phyloP scores from a whole-genome alignment of 805 yeast species.

The Candida vaughaniae region DNA sequence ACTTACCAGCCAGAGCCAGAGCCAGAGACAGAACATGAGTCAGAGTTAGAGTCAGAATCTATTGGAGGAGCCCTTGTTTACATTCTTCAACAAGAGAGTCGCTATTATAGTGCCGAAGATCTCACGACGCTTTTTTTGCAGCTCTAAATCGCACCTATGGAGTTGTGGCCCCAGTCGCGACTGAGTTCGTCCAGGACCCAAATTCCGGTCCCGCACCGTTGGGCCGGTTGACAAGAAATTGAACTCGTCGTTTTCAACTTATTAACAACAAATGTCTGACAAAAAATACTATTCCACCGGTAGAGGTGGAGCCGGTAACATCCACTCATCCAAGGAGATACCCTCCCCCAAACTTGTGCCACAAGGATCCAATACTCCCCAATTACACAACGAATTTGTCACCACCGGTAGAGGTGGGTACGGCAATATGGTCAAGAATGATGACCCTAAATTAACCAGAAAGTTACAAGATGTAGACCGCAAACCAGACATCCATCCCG shows the following conservation, averaged over 20 bases:
- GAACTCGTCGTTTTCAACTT: background rate
- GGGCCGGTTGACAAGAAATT: background rate
- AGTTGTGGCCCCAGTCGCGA: too few relatives aligned
- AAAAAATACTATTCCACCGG: conserved; percentile 61
- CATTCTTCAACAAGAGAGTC: background rate
- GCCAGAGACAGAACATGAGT: background rate
- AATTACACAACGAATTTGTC: conserved; percentile 51
- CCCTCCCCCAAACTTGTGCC: conserved; percentile 58
- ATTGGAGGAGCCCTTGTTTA: background rate
- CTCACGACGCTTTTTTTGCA: background rate
- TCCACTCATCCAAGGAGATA: conserved; percentile 37
- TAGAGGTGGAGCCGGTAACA: conserved; percentile 78
- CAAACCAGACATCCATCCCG: conserved; percentile 40
- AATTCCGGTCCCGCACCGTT: background rate
- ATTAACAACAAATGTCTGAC: conserved; percentile 10
- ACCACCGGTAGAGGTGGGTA: conserved; percentile 80
- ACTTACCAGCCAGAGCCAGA: too few relatives aligned
- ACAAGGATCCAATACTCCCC: conserved; percentile 63
- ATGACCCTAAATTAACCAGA: conserved; percentile 57
- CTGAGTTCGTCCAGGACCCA: too few relatives aligned
- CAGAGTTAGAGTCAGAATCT: background rate
- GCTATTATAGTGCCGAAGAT: background rate
- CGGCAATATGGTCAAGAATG: conserved; percentile 69
- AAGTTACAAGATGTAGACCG: conserved; percentile 65
- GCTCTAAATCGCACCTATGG: too few relatives aligned